phyloP scores from a whole-genome alignment of 2,329 filamentous ascomycete genomes.

The Venturia aucupariae region DNA sequence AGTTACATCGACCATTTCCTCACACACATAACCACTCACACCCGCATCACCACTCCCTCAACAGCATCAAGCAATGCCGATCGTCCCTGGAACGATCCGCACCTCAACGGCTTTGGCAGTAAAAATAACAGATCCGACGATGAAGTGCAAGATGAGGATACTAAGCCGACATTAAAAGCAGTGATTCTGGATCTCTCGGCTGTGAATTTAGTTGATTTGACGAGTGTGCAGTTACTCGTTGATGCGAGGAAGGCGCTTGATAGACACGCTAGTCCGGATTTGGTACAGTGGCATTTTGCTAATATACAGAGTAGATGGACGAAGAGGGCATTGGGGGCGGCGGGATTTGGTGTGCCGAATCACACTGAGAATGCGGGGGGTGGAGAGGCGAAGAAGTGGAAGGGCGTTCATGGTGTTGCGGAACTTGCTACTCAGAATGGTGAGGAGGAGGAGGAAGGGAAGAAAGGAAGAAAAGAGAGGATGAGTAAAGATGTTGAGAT shows the following conservation, averaged over 20 bases:
- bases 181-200: slow-evolving; percentile 81
- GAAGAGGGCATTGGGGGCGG: not conserved
- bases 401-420: not conserved
- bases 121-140: not conserved
- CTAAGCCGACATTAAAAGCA: slow-evolving; percentile 43
- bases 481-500: not conserved
- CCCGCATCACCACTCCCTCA: not conserved
- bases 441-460: not conserved
- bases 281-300: slow-evolving; percentile 12
- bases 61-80: not conserved
- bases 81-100: not conserved
- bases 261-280: not conserved
- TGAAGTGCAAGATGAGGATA: not conserved
- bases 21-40: not conserved
- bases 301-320: not conserved
- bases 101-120: not conserved
- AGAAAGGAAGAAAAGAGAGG: not conserved
- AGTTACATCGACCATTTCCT: not conserved
- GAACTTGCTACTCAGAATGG: not conserved
- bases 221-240: slow-evolving; percentile 74
- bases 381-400: not conserved
- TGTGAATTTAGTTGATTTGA: slow-evolving; percentile 74
- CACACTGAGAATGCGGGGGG: not conserved
- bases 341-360: slow-evolving; percentile 3
- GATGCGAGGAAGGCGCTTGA: slow-evolving; percentile 43